Base-by-base conservation (phyloP, 192 early-diverging fungal species). In the Backusella parvicylindrica region DNA sequence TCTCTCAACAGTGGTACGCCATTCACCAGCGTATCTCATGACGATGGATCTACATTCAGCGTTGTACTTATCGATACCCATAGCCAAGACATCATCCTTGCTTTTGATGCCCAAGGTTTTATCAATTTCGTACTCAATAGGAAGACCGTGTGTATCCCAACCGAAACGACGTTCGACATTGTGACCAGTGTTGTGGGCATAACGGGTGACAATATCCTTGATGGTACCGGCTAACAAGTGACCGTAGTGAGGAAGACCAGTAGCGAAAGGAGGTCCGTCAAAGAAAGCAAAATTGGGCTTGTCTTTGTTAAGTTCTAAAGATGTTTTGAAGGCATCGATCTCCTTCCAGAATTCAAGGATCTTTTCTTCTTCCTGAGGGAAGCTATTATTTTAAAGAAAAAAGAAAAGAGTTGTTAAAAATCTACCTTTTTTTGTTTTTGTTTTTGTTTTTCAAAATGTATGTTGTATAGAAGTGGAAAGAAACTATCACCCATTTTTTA, bases 211-310 rank as follows among this genome's bases (percentile, higher is more conserved):
- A 70, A 97, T 93, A 83, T 99, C 98, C 90, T 99, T 99, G 86
- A 99, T 98, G 76, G 98, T 98, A 79, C 98, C 97, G 18, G 97
- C 96, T 6, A 99, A 88, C 88, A 99, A 88, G 78, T 99, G 98
- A 64, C 98, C 98, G 81, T 99, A 98, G 82, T 99, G 98, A 38
- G 98, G 98, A 68, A 98, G 84, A 16, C 98, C 98, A 15, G 98
- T 99, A 68, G 97, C 97, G 80, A 99, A 99, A 50, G 98, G 98
- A 63, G 98, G 98, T 33, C 98, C 98, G 81, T 99, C 98, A 85
- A 95, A 99, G 87, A 99, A 99, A 33, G 94, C 88, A 73, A 92
- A 99, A 16, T 89, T 87, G 77, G 91, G 88, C 73, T 92, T 90
- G 53, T 93, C 95, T 80, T 97, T 92, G 41, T 95, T 95, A 9